Evolutionary conservation across 2,329 filamentous ascomycete species (phyloP), one percentile per base, ranked within the genome.

Genomic region (Venturia nashicola): DNA sequence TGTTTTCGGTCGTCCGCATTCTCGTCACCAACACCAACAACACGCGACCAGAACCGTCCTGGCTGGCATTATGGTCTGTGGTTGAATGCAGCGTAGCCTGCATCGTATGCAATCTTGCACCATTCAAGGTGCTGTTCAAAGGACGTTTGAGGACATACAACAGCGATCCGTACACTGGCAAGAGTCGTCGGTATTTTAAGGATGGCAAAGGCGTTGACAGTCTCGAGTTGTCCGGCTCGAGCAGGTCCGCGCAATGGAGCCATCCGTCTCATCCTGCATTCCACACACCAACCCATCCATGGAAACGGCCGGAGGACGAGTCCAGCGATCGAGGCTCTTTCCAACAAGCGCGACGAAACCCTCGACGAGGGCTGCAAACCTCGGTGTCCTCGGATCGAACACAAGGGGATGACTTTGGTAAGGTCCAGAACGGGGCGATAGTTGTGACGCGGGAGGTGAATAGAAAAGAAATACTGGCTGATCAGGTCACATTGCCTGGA

Each of bases 61-160:
- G 67, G 67, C 64, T 67, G 6, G 64, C 61, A 3, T 48, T 67
- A 27, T 68, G 66, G 64, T 64, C 60, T 18, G 59, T 60, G 14
- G 62, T 67, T 57, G 66, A 68, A 55, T 62, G 61, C 46, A 65
- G 65, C 48, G 64, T 67, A 8, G 65, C 67, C 12, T 65, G 67
- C 32, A 57, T 65, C 23, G 65, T 67, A 8, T 61, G 42, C 54
- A 66, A 64, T 43, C 59, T 68, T 36, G 65, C 64, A 16, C 66
- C 66, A 54, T 68, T 68, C 64, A 65, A 65, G 39, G 43, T 63
- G 9, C n/a, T 67, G 23, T 65, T 67, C 34, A 60, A 48, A 20
- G 59, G 66, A 3, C 46, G 40, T 14, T 62, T 65, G 43, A 36
- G n/a, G 20, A 60, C 18, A 34, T 42, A 63, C 46, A 12, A 43